A percentile compares a stretch with the other conserved stretches of the same genome.
phyloP scores from a whole-genome alignment of 306 rosid species.

The Vicia faba region DNA sequence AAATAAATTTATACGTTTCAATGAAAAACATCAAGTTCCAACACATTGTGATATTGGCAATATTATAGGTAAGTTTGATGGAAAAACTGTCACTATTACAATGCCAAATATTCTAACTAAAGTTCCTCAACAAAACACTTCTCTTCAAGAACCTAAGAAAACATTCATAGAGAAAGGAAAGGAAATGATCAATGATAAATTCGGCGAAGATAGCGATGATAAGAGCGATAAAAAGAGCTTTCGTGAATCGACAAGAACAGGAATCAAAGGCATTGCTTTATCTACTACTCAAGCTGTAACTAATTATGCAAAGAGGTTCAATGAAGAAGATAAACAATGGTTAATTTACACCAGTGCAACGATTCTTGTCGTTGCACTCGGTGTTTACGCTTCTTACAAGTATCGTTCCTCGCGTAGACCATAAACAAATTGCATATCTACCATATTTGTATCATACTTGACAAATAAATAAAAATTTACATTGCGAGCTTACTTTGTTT shows the following conservation, averaged over 20 bases:
- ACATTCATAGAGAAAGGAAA: neutral
- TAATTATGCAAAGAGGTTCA: conserved; percentile 29
- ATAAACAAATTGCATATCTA: conserved; percentile 12
- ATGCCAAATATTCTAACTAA: conserved; percentile 29
- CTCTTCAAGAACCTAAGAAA: conserved; percentile 4
- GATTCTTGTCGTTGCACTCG: conserved; percentile 36
- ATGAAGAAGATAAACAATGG: conserved; percentile 45
- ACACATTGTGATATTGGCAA: conserved; percentile 26
- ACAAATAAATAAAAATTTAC: neutral
- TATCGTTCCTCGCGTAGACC: conserved; percentile 33
- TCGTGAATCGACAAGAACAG: conserved; percentile 26
- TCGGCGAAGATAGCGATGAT: neutral
- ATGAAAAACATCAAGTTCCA: conserved; percentile 36
- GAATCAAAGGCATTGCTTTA: conserved; percentile 34
- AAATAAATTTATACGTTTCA: conserved; percentile 35
- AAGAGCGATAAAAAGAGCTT: neutral
- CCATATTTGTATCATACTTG: neutral
- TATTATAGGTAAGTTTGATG: conserved; percentile 35
- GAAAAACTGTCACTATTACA: conserved; percentile 33
- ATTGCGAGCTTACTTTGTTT: no score
- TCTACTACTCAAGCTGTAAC: conserved; percentile 43
- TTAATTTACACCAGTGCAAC: conserved; percentile 42
- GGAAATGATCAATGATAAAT: neutral
- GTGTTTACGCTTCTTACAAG: conserved; percentile 48
- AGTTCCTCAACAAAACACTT: neutral